Base-by-base conservation (phyloP, 305 asterid species). In the Fraxinus dipetala region DNA sequence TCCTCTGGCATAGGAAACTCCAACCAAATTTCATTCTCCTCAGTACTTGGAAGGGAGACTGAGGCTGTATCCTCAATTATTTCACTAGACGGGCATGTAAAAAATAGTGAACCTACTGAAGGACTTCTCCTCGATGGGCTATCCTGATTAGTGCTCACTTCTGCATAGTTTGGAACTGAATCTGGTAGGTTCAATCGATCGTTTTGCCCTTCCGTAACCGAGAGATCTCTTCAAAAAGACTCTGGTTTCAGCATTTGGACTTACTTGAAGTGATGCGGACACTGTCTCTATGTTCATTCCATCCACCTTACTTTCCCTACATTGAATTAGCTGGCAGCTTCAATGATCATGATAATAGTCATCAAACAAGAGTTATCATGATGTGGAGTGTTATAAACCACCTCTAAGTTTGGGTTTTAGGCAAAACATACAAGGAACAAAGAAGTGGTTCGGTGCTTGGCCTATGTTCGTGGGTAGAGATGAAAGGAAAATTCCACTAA, bases 51-150 rank as follows among this genome's bases (percentile, higher is more conserved):
- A 77, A 67, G 9, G 30, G 92, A 86, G 73, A 69, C 67, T 59
- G 85, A 78, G 70, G 87, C 81, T 18, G 83, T 31, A 79, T 87
- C 90, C 75, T 84, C 94, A 36, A 80, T 61, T 48, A 83, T 80
- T 74, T 89, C 93, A 81, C 82, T 80, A 34, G 89, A 87, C 32
- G 96, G 91, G 82, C 86, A 54, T 26, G 92, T 75, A 78, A 97
- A 89, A 65, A 87, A 67, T 32, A 28, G 89, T 48, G 94, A 92
- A 84, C 82, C 91, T 79, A 80, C 88, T 76, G 94, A 93, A 84
- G 90, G 86, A 85, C 90, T 90, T 89, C 86, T 84, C 85, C 77
- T 85, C 4, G 88, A 85, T 48, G 56, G 82, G 72, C 87, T 82
- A 36, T 88, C 91, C 88, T 86, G 81, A 80, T 89, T 90, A 72